Evolutionary conservation across 106 monocot species (phyloP).

Genomic region (Amphibolis antarctica): DNA sequence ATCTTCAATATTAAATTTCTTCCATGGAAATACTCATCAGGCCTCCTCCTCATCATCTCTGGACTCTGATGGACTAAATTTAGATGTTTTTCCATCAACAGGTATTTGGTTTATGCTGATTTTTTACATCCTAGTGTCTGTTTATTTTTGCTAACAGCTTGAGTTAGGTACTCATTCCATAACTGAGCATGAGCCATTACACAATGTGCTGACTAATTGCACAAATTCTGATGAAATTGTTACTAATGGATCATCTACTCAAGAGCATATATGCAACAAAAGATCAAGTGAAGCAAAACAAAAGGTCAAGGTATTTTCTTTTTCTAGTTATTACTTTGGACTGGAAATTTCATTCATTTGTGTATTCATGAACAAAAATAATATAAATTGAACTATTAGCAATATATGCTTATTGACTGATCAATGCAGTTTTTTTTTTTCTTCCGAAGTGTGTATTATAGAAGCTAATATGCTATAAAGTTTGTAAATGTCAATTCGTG

Average conservation of each 20-base stretch:
- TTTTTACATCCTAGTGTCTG: neutral
- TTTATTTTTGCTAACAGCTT: constrained; percentile 4
- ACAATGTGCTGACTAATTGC: neutral
- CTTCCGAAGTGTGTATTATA: no score
- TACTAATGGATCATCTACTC: neutral
- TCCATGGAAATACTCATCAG: constrained; percentile 3
- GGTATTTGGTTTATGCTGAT: neutral
- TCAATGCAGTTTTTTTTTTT: no score
- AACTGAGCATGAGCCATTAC: neutral
- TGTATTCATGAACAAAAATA: neutral
- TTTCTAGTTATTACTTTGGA: neutral
- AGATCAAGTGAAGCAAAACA: neutral
- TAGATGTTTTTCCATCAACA: constrained; percentile 1
- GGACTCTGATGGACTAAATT: neutral
- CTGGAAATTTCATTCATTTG: neutral
- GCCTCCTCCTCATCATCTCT: neutral
- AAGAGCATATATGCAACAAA: neutral
- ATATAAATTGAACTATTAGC: no score
- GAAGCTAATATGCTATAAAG: no score
- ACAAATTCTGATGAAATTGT: neutral
- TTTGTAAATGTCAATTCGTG: no score
- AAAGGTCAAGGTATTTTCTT: constrained; percentile 13
- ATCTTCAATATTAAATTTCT: constrained; percentile 21
- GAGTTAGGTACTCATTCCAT: neutral
- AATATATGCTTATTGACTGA: no score